Conservation (phyloP, 140 eudicot species). For the Stevia rebaudiana region DNA sequence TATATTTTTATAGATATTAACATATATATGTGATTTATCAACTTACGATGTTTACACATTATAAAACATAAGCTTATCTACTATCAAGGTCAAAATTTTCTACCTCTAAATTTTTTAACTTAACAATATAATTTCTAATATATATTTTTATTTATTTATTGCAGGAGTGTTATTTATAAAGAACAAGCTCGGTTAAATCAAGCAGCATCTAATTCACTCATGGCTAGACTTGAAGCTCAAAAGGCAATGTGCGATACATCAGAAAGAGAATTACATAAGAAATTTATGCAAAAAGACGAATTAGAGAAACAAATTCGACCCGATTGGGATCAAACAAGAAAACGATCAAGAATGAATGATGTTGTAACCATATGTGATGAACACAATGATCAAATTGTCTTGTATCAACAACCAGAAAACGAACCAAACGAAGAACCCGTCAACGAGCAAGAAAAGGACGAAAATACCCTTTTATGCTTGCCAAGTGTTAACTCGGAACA, state of each 20-base stretch:
- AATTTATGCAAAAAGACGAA: slow-evolving; percentile 64
- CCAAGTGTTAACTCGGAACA: slow-evolving; percentile 36
- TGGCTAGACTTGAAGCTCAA: slow-evolving; percentile 95
- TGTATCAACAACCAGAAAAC: slow-evolving; percentile 41
- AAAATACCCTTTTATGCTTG: slow-evolving; percentile 25
- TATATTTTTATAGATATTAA: too few relatives aligned
- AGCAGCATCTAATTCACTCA: slow-evolving; percentile 77
- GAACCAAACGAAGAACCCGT: slow-evolving; percentile 8
- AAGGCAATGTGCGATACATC: slow-evolving; percentile 83
- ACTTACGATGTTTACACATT: too few relatives aligned
- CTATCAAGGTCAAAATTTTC: not conserved
- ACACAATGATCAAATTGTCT: slow-evolving; percentile 30
- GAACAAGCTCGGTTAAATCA: slow-evolving; percentile 84
- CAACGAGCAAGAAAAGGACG: slow-evolving; percentile 30
- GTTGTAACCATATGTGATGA: slow-evolving; percentile 23
- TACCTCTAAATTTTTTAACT: not conserved
- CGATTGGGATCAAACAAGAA: slow-evolving; percentile 74
- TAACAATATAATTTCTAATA: not conserved
- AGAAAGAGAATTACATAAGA: slow-evolving; percentile 85
- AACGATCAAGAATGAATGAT: slow-evolving; percentile 69
- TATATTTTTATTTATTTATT: slow-evolving; percentile 1
- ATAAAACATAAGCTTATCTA: not conserved
- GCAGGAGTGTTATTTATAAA: slow-evolving; percentile 88
- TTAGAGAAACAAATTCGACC: slow-evolving; percentile 68
- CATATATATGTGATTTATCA: not conserved